phyloP scores from a whole-genome alignment of 2,329 filamentous ascomycete species.

The Paecilomyces dactylethromorphus region DNA sequence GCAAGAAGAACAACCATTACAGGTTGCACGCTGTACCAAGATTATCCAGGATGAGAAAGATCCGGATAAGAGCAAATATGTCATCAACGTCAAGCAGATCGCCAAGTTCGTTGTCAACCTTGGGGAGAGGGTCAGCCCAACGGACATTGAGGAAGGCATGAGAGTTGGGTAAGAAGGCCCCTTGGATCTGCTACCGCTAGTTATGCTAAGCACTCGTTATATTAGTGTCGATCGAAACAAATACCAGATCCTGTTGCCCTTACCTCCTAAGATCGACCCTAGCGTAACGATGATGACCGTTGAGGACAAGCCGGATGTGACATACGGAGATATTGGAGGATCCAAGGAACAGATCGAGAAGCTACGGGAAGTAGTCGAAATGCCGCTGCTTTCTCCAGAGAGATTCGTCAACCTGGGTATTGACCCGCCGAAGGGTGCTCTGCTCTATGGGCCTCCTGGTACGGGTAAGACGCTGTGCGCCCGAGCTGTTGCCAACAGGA shows the following conservation, averaged over 20 bases:
- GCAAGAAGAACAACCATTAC: constrained; percentile 94
- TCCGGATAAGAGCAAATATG: constrained; percentile 97
- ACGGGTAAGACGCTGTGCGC: constrained; percentile 99
- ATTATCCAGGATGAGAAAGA: constrained; percentile 97
- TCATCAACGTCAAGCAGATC: constrained; percentile 99
- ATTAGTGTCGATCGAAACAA: constrained; percentile 86
- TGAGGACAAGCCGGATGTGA: constrained; percentile 98
- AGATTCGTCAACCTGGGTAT: constrained; percentile 98
- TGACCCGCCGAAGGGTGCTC: constrained; percentile 92
- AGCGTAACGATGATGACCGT: constrained; percentile 99
- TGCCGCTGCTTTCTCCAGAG: constrained; percentile 93
- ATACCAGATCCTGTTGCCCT: constrained; percentile 94
- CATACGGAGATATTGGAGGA: constrained; percentile 95
- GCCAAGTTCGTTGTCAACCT: constrained; percentile 99
- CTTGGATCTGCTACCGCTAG: background rate
- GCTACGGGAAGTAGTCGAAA: constrained; percentile 95
- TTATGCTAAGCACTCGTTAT: constrained; percentile 6
- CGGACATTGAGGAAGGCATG: constrained; percentile 99
- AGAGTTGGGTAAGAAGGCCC: constrained; percentile 63
- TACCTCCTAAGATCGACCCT: constrained; percentile 97
- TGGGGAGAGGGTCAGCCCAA: constrained; percentile 91
- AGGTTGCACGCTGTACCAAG: constrained; percentile 97
- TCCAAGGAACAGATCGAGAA: constrained; percentile 99
- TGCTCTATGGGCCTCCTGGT: constrained; percentile 93
- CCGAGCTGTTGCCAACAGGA: constrained; percentile 93